A percentile compares a stretch with the other conserved stretches of the same genome.
Conservation (phyloP, 495 filamentous ascomycete species). For the Lophiostoma macrostomum region DNA sequence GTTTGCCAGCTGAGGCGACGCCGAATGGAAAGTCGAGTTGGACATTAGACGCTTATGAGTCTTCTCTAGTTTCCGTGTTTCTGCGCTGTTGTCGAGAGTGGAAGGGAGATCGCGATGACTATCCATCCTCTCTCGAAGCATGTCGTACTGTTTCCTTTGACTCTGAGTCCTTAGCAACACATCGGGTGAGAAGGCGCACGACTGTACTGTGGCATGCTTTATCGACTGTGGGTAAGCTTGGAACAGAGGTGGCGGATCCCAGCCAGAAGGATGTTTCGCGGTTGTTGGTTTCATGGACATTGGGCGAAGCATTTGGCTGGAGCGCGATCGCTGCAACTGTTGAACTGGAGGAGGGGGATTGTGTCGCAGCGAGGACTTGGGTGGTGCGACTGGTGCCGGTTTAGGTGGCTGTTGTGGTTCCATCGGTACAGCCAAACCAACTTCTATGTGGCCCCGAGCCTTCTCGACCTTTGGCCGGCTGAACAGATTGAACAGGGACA, state of each 20-base stretch:
- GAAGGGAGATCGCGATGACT: conserved; percentile 36
- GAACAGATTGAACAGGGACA: conserved; percentile 45
- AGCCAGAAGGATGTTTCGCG: conserved; percentile 37
- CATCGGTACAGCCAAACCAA: conserved; percentile 35
- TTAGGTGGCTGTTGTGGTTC: conserved; percentile 13
- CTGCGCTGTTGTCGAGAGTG: conserved; percentile 37
- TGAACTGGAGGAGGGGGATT: conserved; percentile 22
- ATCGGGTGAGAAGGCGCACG: conserved; percentile 53
- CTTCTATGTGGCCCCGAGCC: conserved; percentile 39
- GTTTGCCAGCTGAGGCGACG: conserved; percentile 61
- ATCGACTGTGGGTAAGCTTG: conserved; percentile 85
- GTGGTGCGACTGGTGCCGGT: conserved; percentile 8
- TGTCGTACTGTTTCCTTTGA: conserved; percentile 44
- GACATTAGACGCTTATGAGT: conserved; percentile 43
- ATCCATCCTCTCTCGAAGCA: conserved; percentile 45
- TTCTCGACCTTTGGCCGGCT: conserved; percentile 44
- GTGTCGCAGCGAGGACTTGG: conserved; percentile 23
- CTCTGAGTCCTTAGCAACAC: conserved; percentile 61
- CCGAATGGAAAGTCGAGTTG: conserved; percentile 56
- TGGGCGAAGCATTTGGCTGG: conserved; percentile 19
- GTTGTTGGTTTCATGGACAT: conserved; percentile 17
- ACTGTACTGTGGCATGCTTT: conserved; percentile 53
- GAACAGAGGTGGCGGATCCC: conserved; percentile 81
- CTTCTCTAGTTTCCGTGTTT: conserved; percentile 33
- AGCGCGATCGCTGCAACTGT: conserved; percentile 17